Conservation (phyloP, 441 rosid genomes). For the Mallotus repandus region DNA sequence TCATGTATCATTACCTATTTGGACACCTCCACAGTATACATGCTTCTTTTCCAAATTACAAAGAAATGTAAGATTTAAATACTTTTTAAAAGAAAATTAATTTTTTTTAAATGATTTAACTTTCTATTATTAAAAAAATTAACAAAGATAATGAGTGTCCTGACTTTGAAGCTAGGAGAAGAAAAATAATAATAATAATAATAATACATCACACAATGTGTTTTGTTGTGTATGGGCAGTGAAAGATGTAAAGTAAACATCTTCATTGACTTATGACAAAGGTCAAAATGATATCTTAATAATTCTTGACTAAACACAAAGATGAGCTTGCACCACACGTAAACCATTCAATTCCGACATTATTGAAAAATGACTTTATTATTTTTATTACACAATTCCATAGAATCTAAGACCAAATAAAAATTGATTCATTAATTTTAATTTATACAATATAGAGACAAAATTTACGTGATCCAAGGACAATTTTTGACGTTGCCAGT, state of each 20-base stretch:
- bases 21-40: too few relatives aligned
- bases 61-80: too few relatives aligned
- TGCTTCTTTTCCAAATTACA: too few relatives aligned
- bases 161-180: neutral
- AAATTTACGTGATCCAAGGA: slow-evolving; percentile 6
- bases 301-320: slow-evolving; percentile 7
- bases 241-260: neutral
- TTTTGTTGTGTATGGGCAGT: too few relatives aligned
- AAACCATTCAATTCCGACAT: slow-evolving; percentile 8
- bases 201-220: too few relatives aligned
- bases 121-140: too few relatives aligned
- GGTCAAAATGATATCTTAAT: slow-evolving; percentile 22
- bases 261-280: slow-evolving; percentile 12
- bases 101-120: too few relatives aligned
- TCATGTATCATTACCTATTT: too few relatives aligned
- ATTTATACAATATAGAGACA: neutral
- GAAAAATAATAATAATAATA: neutral
- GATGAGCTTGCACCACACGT: neutral
- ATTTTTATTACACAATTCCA: neutral
- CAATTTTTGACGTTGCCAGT: slow-evolving; percentile 21
- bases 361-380: neutral
- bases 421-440: too few relatives aligned
- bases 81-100: too few relatives aligned
- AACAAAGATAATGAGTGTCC: too few relatives aligned
- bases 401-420: neutral